These are phyloP conservation scores for Oleoguttula mirabilis DNA, from an alignment of 495 filamentous ascomycete species.

Conservation along the genomic window DNA sequence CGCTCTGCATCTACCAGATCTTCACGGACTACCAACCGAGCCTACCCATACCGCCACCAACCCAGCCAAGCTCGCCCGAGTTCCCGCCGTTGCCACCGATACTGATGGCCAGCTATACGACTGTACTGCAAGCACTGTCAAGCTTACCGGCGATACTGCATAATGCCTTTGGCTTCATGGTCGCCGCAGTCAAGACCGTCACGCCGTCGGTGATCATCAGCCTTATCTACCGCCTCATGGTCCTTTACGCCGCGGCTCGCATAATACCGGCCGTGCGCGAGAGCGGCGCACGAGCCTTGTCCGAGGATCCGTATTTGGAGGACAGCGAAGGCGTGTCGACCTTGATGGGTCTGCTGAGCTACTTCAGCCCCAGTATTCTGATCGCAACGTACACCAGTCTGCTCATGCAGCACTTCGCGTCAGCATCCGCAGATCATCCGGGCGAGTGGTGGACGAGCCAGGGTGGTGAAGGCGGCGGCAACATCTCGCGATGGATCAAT, in stretches of 20 bases:
- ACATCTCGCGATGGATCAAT: conserved; percentile 89
- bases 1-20: conserved; percentile 95
- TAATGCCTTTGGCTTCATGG: conserved; percentile 73
- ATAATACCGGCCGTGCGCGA: conserved; percentile 91
- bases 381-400: conserved; percentile 96
- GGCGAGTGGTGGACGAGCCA: conserved; percentile 79
- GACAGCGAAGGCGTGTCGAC: conserved; percentile 73
- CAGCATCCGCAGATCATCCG: conserved; percentile 46
- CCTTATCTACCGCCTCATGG: conserved; percentile 79
- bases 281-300: conserved; percentile 66
- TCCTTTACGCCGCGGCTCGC: conserved; percentile 87
- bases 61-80: conserved; percentile 49
- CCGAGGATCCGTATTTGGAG: conserved; percentile 70
- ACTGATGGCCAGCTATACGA: conserved; percentile 97
- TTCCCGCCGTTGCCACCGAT: conserved; percentile 92
- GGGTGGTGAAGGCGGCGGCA: conserved; percentile 65
- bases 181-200: conserved; percentile 81
- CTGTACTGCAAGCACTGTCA: conserved; percentile 70
- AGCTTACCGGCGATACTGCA: conserved; percentile 71
- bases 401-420: conserved; percentile 85
- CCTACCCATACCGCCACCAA: not conserved
- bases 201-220: conserved; percentile 92
- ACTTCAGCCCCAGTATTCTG: conserved; percentile 84
- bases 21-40: conserved; percentile 84
- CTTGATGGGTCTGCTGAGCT: conserved; percentile 68